Evolutionary conservation across 2,329 filamentous ascomycete genomes (phyloP).

Genomic region (Cordyceps farinosa): DNA sequence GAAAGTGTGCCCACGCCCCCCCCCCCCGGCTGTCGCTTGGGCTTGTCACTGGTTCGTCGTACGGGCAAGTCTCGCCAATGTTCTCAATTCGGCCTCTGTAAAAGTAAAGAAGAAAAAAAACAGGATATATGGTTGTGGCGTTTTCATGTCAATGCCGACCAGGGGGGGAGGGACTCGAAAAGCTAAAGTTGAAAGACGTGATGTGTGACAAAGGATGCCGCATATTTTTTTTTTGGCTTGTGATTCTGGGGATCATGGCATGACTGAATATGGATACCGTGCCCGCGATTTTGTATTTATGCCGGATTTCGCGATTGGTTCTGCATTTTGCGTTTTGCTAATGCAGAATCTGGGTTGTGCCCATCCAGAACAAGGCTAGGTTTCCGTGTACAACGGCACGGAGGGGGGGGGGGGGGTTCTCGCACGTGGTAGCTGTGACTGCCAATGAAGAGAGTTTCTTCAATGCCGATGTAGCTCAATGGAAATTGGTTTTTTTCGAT

Average conservation of each 20-base stretch:
- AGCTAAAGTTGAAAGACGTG: background rate
- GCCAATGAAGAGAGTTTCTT: no score
- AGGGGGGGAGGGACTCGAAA: background rate
- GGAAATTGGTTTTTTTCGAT: background rate
- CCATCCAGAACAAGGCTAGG: background rate
- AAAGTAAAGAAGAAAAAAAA: background rate
- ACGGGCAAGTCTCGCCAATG: background rate
- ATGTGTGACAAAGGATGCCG: no score
- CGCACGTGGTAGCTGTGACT: no score
- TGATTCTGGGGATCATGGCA: background rate
- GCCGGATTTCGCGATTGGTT: background rate
- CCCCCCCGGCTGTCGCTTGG: background rate
- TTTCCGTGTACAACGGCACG: no score
- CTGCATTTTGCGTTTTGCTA: background rate
- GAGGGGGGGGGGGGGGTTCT: no score
- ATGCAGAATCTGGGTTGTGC: background rate
- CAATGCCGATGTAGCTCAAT: no score
- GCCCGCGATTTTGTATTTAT: background rate
- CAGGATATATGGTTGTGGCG: background rate
- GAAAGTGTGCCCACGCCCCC: background rate
- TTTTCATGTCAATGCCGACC: background rate
- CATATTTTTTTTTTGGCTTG: no score
- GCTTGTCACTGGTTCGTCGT: background rate
- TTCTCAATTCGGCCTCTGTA: background rate
- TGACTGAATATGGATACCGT: background rate